phyloP scores from a whole-genome alignment of 768 basidiomycete genomes.

The Boletus rufocinnamomeus region DNA sequence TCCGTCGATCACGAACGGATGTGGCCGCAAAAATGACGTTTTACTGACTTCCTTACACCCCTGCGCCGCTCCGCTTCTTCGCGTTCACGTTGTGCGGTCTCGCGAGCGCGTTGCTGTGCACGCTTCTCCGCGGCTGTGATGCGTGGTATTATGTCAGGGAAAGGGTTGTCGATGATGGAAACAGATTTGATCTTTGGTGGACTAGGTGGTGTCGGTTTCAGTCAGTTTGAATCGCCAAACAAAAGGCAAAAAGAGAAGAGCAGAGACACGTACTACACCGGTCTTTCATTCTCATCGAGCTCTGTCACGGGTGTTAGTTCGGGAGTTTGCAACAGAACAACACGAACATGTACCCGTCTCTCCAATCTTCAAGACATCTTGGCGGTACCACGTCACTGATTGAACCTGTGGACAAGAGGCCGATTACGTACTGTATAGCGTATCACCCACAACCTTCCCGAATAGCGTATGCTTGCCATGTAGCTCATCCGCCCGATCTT shows the following conservation, averaged over 20 bases:
- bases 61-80: conserved; percentile 71
- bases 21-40: background rate
- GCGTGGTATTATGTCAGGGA: conserved; percentile 91
- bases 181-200: conserved; percentile 90
- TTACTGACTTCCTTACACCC: conserved; percentile 83
- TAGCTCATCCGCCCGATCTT: conserved; percentile 89
- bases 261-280: conserved; percentile 65
- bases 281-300: conserved; percentile 70
- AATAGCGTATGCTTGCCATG: conserved; percentile 95
- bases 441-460: conserved; percentile 86
- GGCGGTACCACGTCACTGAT: background rate
- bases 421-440: conserved; percentile 73
- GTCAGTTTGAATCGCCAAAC: background rate
- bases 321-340: background rate
- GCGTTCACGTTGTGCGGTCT: conserved; percentile 73
- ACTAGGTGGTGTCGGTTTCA: conserved; percentile 40
- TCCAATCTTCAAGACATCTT: conserved; percentile 91
- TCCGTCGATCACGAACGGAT: background rate
- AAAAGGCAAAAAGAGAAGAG: background rate
- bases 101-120: conserved; percentile 78
- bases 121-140: conserved; percentile 94
- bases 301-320: conserved; percentile 43
- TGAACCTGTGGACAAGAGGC: background rate
- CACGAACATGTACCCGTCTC: conserved; percentile 65
- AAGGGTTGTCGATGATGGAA: conserved; percentile 89